Conservation (phyloP, 495 filamentous ascomycete genomes). For the Aspergillus carlsbadensis region DNA sequence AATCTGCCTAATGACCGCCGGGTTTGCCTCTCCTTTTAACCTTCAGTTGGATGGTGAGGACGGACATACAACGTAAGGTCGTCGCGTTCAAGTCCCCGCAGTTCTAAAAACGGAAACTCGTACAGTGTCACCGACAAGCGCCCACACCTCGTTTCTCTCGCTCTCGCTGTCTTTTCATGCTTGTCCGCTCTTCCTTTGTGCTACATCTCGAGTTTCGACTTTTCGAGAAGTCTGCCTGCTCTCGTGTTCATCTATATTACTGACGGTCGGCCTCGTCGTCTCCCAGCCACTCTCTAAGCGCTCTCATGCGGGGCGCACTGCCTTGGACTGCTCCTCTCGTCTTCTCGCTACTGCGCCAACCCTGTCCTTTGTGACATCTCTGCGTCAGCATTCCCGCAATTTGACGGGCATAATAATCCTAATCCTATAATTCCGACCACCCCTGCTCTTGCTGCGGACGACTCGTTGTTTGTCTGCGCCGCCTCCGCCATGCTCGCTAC, state of each 20-base stretch:
- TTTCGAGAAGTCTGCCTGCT: not conserved
- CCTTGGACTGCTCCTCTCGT: conserved; percentile 6
- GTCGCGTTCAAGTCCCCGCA: not conserved
- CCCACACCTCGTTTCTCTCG: conserved; percentile 1
- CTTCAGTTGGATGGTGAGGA: no score
- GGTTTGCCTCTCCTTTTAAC: no score
- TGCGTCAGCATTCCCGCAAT: conserved; percentile 26
- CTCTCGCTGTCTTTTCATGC: not conserved
- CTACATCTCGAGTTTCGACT: not conserved
- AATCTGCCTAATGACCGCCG: not conserved
- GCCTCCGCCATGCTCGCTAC: conserved; percentile 17
- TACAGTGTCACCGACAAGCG: conserved; percentile 5
- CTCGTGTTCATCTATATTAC: not conserved
- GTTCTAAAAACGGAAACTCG: conserved; percentile 17
- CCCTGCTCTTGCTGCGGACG: conserved; percentile 1
- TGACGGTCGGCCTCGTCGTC: not conserved
- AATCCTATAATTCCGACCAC: not conserved
- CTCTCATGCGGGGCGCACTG: conserved; percentile 17
- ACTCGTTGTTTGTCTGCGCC: not conserved
- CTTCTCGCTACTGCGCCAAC: conserved; percentile 4
- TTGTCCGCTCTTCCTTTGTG: not conserved
- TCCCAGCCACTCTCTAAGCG: conserved; percentile 14
- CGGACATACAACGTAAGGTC: no score
- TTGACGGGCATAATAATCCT: conserved; percentile 13
- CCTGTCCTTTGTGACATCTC: conserved; percentile 4